Base-by-base conservation (phyloP, 164 flowering plant genomes). In the Umbilicus rupestris region DNA sequence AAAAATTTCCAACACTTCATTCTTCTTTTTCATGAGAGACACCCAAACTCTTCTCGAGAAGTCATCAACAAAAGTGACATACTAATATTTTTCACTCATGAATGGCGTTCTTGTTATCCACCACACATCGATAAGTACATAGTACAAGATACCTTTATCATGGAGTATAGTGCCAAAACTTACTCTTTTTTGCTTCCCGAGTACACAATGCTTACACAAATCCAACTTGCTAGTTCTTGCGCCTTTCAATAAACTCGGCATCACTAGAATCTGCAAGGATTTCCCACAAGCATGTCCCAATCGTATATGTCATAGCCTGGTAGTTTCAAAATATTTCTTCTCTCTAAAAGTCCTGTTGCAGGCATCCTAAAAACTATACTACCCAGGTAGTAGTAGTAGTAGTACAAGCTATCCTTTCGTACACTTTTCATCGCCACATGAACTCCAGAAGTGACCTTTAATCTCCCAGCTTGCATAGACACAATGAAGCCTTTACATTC, bases 1-100 rank as follows among this genome's bases (percentile, higher is more conserved):
- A 72, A 67, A 9, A 72, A n/a, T 19, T 9, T 49, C 42, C 15
- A 67, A 22, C 5, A 72, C 71, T 45, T 60, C 39, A 71, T 46
- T 26, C 47, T 67, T 71, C 14, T 33, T 31, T 66, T 28, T 42
- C 70, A 66, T 35, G 0, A 62, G 8, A 11, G 47, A 66, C 8
- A 62, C 45, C 65, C 44, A 29, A 29, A 66, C 70, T 17, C 39
- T 8, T 45, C 70, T 17, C 0, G 39, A 66, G 42, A 41, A 59
- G 39, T 62, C 45, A 63, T 68, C 70, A 50, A 66, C 22, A 59
- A 71, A 71, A 0, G 70, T 37, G 6, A 37, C 41, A 37, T 37
- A 37, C 6, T 37, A 37, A 8, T 37, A 8, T 37, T 8, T 37
- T 8, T 8, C 41, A 4, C 41, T 8, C 8, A 37, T 4, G 8